Percentiles rank a stretch among this genome's conserved stretches.
Conservation (phyloP, 345 rosid species). For the Nephelium lappaceum region DNA sequence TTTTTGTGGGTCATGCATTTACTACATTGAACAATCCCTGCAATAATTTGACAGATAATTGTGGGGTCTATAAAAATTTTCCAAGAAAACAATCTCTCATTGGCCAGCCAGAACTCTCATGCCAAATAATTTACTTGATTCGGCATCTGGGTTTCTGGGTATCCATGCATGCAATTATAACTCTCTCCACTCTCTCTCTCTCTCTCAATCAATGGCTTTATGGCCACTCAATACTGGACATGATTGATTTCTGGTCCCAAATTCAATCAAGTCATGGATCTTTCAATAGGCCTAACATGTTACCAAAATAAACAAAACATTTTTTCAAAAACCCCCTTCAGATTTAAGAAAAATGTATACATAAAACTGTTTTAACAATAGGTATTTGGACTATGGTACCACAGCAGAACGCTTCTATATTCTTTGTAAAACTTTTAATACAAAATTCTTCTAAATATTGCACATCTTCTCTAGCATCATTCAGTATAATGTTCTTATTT, state of each 20-base stretch:
- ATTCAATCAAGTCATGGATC: conserved; percentile 2
- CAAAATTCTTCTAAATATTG: too few species aligned
- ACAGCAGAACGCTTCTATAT: too few species aligned
- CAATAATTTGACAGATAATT: conserved; percentile 3
- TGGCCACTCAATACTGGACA: neutral
- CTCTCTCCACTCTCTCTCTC: neutral
- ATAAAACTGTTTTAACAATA: neutral
- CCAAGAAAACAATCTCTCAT: conserved; percentile 11
- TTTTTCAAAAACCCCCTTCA: neutral
- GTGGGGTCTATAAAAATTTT: conserved; percentile 17
- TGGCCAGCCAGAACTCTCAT: conserved; percentile 27
- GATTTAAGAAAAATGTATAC: neutral
- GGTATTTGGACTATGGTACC: neutral
- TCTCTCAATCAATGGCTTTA: neutral
- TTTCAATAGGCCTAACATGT: neutral
- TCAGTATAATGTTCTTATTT: too few species aligned
- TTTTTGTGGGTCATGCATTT: conserved; percentile 23
- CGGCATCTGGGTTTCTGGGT: neutral
- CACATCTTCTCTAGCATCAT: too few species aligned
- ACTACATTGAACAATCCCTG: neutral
- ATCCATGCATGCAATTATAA: neutral
- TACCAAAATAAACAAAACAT: neutral
- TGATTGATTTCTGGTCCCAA: neutral
- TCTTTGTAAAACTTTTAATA: too few species aligned
- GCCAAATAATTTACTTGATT: conserved; percentile 6